Evolutionary conservation across 495 filamentous ascomycete genomes (phyloP).

Genomic region (Daldinia concentrica): DNA sequence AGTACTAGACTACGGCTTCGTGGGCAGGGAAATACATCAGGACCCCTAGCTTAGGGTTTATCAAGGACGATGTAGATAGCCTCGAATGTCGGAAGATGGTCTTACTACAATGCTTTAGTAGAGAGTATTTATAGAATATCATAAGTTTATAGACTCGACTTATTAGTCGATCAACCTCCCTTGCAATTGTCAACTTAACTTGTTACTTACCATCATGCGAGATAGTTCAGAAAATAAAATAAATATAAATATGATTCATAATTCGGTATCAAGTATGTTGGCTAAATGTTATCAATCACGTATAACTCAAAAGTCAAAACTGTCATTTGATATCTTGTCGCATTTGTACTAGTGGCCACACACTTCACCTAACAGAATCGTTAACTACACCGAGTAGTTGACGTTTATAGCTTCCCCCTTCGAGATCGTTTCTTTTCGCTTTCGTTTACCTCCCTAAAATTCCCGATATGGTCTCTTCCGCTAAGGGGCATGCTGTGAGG

Average conservation of each 20-base stretch:
- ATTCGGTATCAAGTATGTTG: neutral
- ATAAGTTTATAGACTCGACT: neutral
- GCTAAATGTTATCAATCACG: neutral
- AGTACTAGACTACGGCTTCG: constrained; percentile 74
- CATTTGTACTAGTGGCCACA: constrained; percentile 26
- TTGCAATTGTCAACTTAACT: neutral
- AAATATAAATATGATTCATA: neutral
- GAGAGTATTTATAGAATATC: neutral
- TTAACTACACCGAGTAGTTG: constrained; percentile 23
- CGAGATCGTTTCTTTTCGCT: constrained; percentile 3
- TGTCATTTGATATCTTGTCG: constrained; percentile 20
- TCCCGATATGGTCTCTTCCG: constrained; percentile 31
- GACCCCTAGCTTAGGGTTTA: neutral
- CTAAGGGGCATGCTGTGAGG: constrained; percentile 5
- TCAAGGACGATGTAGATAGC: neutral
- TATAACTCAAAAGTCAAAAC: neutral
- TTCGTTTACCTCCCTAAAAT: constrained; percentile 18
- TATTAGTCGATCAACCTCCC: neutral
- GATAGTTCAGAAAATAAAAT: neutral
- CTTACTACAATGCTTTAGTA: neutral
- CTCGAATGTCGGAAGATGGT: neutral
- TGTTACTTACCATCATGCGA: neutral
- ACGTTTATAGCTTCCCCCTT: constrained; percentile 9
- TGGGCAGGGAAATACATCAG: constrained; percentile 46
- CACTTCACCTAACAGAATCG: constrained; percentile 12